Conservation (phyloP, 257 asterid species). For the Solanum lycopersicoides region DNA sequence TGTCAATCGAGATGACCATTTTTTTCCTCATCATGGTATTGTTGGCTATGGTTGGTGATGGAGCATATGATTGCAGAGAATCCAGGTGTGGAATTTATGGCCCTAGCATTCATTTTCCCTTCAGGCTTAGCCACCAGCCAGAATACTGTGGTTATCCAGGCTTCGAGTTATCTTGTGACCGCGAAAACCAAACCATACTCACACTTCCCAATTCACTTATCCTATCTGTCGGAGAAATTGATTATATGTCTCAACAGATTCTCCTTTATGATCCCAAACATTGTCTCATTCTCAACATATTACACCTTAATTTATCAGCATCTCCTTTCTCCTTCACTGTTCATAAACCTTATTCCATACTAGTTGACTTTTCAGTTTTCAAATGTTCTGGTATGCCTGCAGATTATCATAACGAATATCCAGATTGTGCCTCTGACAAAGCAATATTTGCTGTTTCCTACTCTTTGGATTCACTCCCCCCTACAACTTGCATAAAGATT, state of each 20-base stretch:
- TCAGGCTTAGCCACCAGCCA: not conserved
- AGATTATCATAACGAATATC: accelerated
- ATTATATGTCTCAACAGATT: not conserved
- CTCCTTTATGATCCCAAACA: not conserved
- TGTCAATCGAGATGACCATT: not conserved
- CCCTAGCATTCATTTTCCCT: constrained; percentile 1
- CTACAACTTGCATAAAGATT: not conserved
- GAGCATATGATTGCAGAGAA: not conserved
- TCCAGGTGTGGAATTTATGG: not conserved
- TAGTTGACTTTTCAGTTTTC: not conserved
- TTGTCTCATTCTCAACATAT: not conserved
- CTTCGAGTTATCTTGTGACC: not conserved
- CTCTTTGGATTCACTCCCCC: not conserved
- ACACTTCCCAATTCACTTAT: not conserved
- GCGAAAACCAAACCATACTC: not conserved
- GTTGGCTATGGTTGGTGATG: not conserved
- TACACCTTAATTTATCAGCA: not conserved
- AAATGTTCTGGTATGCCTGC: not conserved
- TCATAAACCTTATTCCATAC: not conserved
- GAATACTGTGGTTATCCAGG: constrained; percentile 2
- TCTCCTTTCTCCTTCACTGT: not conserved
- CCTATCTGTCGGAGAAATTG: not conserved
- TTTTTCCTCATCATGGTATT: not conserved
- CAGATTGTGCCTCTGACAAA: not conserved
- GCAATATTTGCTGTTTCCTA: not conserved